Evolutionary conservation across 2,329 filamentous ascomycete species (phyloP).

Genomic region (Fusarium mexicanum): DNA sequence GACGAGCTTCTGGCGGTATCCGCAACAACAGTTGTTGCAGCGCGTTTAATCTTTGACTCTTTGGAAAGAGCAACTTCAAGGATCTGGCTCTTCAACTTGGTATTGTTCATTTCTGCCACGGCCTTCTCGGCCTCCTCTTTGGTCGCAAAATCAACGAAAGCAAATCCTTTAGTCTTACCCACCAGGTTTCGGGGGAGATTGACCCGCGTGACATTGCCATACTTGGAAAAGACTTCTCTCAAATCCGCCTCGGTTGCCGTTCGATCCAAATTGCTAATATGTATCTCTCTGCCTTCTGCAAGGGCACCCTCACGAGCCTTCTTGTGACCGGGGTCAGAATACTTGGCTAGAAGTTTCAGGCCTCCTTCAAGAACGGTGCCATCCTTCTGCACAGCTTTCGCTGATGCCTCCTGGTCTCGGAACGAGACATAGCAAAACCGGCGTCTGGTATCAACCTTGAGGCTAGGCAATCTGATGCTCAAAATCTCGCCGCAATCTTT

Average conservation of each 20-base stretch:
- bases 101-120: constrained; percentile 74
- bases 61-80: constrained; percentile 72
- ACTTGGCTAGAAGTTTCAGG: constrained; percentile 77
- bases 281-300: constrained; percentile 88
- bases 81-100: constrained; percentile 73
- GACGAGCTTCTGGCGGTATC: constrained; percentile 48
- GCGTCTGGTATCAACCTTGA: constrained; percentile 87
- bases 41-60: constrained; percentile 65
- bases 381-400: constrained; percentile 77
- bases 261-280: constrained; percentile 75
- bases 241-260: constrained; percentile 74
- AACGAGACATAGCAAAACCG: constrained; percentile 98
- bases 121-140: constrained; percentile 75
- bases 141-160: constrained; percentile 79
- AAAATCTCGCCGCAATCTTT: constrained; percentile 82
- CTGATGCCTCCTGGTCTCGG: constrained; percentile 71
- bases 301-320: constrained; percentile 82
- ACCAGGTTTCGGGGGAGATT: constrained; percentile 75
- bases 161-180: constrained; percentile 79
- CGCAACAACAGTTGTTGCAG: constrained; percentile 55
- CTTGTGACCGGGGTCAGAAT: constrained; percentile 83
- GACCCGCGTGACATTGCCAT: constrained; percentile 77
- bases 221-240: constrained; percentile 75
- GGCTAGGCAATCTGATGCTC: constrained; percentile 87
- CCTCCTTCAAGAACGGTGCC: constrained; percentile 74